These are phyloP conservation scores for Lactarius pseudohatsudake DNA, from an alignment of 768 basidiomycete species.

Conservation along the genomic window DNA sequence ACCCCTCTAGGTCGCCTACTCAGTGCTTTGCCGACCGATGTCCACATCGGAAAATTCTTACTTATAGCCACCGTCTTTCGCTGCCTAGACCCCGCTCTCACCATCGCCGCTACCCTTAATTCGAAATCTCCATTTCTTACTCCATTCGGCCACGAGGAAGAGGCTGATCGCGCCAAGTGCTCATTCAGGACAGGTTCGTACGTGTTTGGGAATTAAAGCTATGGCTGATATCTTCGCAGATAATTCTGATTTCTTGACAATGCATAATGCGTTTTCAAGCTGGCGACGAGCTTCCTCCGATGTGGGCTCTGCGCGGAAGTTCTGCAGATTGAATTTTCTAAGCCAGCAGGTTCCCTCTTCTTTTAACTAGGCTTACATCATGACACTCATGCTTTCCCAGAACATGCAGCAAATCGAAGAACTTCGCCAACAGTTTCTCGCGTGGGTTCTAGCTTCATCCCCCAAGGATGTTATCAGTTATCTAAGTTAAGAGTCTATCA, in stretches of 20 bases:
- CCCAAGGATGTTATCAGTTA: slow-evolving; percentile 3
- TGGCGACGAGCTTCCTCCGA: slow-evolving; percentile 81
- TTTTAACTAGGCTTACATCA: too few species aligned
- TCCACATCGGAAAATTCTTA: slow-evolving; percentile 93
- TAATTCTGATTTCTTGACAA: slow-evolving; percentile 92
- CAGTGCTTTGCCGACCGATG: slow-evolving; percentile 92
- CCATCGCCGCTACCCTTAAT: slow-evolving; percentile 89
- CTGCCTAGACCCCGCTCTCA: slow-evolving; percentile 94
- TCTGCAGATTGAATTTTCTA: slow-evolving; percentile 77
- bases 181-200: slow-evolving; percentile 60
- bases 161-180: slow-evolving; percentile 81
- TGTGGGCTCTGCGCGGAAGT: slow-evolving; percentile 59
- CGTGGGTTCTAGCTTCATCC: slow-evolving; percentile 23
- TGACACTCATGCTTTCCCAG: slow-evolving; percentile 38
- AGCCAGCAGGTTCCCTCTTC: slow-evolving; percentile 65
- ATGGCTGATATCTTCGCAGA: slow-evolving; percentile 46
- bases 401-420: slow-evolving; percentile 97
- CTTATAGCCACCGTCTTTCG: slow-evolving; percentile 80
- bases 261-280: slow-evolving; percentile 84
- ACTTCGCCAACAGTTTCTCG: slow-evolving; percentile 72
- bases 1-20: slow-evolving; percentile 91
- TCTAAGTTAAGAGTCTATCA: slow-evolving; percentile 33
- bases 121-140: slow-evolving; percentile 92
- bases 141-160: slow-evolving; percentile 83
- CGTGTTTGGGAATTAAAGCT: too few species aligned